Evolutionary conservation across 257 asterid genomes (phyloP).

Genomic region (Paraleonurus japonicus): DNA sequence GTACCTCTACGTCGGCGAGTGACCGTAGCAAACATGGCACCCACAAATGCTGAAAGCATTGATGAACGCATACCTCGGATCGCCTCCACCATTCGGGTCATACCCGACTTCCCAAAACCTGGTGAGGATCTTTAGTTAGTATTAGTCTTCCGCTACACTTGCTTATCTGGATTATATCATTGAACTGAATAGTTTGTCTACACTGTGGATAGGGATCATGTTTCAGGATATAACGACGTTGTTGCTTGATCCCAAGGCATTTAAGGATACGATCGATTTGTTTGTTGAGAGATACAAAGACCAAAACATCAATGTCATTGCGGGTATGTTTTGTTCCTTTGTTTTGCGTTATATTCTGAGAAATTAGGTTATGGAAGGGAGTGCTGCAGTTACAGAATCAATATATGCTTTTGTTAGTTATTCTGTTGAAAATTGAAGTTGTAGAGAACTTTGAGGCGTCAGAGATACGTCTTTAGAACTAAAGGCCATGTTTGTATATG

Average conservation of each 20-base stretch:
- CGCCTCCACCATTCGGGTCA: conserved; percentile 74
- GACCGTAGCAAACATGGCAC: conserved; percentile 43
- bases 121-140: conserved; percentile 36
- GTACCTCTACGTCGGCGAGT: conserved; percentile 13
- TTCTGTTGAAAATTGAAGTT: not conserved
- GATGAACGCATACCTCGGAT: conserved; percentile 72
- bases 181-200: conserved; percentile 3
- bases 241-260: conserved; percentile 80
- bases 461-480: not conserved
- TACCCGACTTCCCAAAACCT: conserved; percentile 90
- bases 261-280: conserved; percentile 86
- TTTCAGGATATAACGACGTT: conserved; percentile 96
- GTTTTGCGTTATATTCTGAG: not conserved
- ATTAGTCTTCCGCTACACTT: not conserved
- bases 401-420: not conserved
- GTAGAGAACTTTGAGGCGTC: not conserved
- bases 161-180: not conserved
- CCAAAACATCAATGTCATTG: conserved; percentile 67
- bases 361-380: conserved; percentile 12
- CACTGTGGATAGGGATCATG: conserved; percentile 55
- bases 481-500: not conserved
- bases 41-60: conserved; percentile 24
- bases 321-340: conserved; percentile 43
- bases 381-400: not conserved
- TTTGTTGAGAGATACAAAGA: conserved; percentile 84